phyloP scores from a whole-genome alignment of 2,329 filamentous ascomycete species.

The Hypoxylon rubiginosum region DNA sequence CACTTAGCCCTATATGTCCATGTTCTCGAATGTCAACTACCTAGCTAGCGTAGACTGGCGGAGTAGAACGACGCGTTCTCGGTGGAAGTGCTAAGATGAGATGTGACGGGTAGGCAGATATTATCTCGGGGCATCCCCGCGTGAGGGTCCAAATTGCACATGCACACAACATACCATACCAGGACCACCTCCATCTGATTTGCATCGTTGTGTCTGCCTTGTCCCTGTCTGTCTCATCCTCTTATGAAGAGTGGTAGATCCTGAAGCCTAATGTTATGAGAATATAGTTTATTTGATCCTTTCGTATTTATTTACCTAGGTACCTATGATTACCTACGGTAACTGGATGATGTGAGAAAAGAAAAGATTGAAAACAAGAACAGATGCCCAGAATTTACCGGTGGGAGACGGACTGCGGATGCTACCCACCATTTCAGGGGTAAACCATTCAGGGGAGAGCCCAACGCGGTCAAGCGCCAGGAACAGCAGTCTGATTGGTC shows the following conservation, averaged over 20 bases:
- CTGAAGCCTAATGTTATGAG: background rate
- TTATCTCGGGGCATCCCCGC: constrained; percentile 16
- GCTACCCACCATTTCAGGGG: constrained; percentile 35
- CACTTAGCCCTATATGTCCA: constrained; percentile 8
- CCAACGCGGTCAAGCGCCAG: constrained; percentile 48
- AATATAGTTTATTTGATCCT: background rate
- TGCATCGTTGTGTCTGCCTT: background rate
- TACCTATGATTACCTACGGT: background rate
- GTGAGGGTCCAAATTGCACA: constrained; percentile 17
- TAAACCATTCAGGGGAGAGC: constrained; percentile 29
- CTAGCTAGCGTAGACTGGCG: background rate
- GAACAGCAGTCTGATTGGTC: constrained; percentile 48
- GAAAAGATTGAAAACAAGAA: constrained; percentile 4
- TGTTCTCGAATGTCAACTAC: constrained; percentile 9
- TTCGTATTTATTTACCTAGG: constrained; percentile 2
- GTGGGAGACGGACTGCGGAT: constrained; percentile 22
- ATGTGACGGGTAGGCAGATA: constrained; percentile 17
- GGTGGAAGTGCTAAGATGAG: constrained; percentile 16
- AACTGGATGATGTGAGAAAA: background rate
- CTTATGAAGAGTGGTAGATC: background rate
- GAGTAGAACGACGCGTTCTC: constrained; percentile 1
- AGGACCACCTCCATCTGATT: background rate
- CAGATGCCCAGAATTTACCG: background rate
- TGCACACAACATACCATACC: background rate
- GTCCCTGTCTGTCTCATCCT: constrained; percentile 3